Evolutionary conservation across 1,284 basidiomycete species (phyloP).

Genomic region (Termitomyces sp.): DNA sequence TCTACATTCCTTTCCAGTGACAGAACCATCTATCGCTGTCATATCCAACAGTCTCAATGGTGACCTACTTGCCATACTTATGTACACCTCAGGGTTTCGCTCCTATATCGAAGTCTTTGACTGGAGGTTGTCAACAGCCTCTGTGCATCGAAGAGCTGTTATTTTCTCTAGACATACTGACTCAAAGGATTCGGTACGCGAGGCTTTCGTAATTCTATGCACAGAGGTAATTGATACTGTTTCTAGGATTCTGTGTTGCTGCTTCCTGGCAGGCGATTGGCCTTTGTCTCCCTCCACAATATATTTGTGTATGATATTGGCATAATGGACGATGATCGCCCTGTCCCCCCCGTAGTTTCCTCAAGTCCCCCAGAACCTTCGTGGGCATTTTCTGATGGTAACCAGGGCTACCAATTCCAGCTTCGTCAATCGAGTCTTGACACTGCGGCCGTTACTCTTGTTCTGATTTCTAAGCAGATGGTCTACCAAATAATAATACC

Average conservation of each 20-base stretch:
- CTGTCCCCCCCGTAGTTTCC: neutral
- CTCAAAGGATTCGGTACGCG: neutral
- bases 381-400: neutral
- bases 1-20: neutral
- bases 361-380: neutral
- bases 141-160: neutral
- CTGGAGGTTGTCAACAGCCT: neutral
- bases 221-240: too few species aligned
- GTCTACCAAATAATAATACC: neutral
- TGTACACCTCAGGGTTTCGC: neutral
- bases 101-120: neutral
- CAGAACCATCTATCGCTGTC: neutral
- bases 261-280: neutral
- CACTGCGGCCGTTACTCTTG: neutral
- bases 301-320: neutral
- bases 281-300: neutral
- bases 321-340: neutral
- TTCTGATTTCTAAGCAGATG: neutral
- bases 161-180: neutral
- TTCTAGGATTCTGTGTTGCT: neutral
- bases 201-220: too few species aligned
- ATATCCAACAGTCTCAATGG: neutral
- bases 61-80: neutral
- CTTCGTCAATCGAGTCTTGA: neutral
- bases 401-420: neutral